Conservation (phyloP, 768 basidiomycete species). For the Scleroderma bovista region DNA sequence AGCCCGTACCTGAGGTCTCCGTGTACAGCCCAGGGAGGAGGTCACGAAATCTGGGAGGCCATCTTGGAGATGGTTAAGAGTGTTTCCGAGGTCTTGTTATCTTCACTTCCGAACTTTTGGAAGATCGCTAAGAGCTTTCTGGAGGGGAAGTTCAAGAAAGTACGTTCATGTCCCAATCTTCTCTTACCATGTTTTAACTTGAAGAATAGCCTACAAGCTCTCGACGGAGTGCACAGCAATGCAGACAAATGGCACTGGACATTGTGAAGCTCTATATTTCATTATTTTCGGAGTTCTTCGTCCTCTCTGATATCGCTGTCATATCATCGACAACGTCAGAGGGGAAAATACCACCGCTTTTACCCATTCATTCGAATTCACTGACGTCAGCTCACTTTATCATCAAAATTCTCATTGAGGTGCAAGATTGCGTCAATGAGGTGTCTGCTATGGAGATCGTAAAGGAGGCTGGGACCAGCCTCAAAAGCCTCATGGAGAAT, state of each 20-base stretch:
- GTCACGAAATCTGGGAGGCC: constrained; percentile 77
- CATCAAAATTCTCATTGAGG: constrained; percentile 72
- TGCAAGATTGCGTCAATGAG: constrained; percentile 84
- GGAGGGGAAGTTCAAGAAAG: constrained; percentile 91
- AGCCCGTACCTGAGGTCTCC: neutral
- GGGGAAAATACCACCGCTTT: constrained; percentile 39
- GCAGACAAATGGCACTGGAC: constrained; percentile 82
- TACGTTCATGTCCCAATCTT: constrained; percentile 25
- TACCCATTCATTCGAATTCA: constrained; percentile 76
- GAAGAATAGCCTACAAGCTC: constrained; percentile 35
- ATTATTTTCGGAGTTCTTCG: constrained; percentile 81
- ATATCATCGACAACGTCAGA: constrained; percentile 43
- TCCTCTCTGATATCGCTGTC: constrained; percentile 71
- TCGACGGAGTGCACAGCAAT: constrained; percentile 78
- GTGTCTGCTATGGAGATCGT: constrained; percentile 75
- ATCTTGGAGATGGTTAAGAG: constrained; percentile 76
- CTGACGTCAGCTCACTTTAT: constrained; percentile 80
- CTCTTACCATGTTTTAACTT: constrained; percentile 6
- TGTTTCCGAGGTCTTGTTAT: constrained; percentile 78
- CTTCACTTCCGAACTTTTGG: constrained; percentile 92
- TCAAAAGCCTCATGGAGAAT: constrained; percentile 75
- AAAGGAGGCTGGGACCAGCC: constrained; percentile 57
- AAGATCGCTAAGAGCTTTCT: constrained; percentile 85
- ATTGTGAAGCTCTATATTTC: constrained; percentile 83
- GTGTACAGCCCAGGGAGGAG: constrained; percentile 56